A percentile compares a stretch with the other conserved stretches of the same genome.
phyloP scores from a whole-genome alignment of 2,329 filamentous ascomycete species.

The Dothiorella sarmentorum region DNA sequence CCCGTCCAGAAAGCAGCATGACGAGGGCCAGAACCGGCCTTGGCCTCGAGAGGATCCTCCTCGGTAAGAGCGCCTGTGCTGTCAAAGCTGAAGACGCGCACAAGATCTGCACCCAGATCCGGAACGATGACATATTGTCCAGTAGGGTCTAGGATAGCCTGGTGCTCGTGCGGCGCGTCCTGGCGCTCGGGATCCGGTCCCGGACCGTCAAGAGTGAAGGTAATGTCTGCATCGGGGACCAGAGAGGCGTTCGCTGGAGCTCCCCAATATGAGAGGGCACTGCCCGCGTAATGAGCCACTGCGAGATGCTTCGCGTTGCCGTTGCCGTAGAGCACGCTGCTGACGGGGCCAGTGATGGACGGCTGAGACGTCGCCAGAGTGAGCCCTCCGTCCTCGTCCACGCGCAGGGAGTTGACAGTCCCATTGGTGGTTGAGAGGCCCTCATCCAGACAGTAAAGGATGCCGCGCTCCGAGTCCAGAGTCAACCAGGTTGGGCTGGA shows the following conservation, averaged over 20 bases:
- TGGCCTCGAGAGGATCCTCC: conserved; percentile 44
- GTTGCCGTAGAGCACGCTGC: conserved; percentile 40
- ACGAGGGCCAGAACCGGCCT: conserved; percentile 60
- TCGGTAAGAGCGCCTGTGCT: conserved; percentile 41
- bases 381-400: conserved; percentile 39
- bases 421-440: conserved; percentile 48
- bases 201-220: conserved; percentile 37
- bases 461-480: conserved; percentile 48
- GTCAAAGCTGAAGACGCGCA: conserved; percentile 58
- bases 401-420: conserved; percentile 37
- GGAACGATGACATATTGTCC: conserved; percentile 61
- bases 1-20: conserved; percentile 57
- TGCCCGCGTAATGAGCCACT: conserved; percentile 42
- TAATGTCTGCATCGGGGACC: conserved; percentile 38
- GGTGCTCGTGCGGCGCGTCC: conserved; percentile 60
- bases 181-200: conserved; percentile 48
- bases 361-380: conserved; percentile 32
- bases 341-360: conserved; percentile 40
- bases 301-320: conserved; percentile 37
- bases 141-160: conserved; percentile 64
- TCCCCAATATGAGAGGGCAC: conserved; percentile 36
- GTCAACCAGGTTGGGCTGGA: conserved; percentile 60
- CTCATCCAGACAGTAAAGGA: conserved; percentile 62
- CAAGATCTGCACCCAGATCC: conserved; percentile 62
- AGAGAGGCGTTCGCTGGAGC: conserved; percentile 17